Conservation (phyloP, 2,329 filamentous ascomycete species). For the Calonectria montana region DNA sequence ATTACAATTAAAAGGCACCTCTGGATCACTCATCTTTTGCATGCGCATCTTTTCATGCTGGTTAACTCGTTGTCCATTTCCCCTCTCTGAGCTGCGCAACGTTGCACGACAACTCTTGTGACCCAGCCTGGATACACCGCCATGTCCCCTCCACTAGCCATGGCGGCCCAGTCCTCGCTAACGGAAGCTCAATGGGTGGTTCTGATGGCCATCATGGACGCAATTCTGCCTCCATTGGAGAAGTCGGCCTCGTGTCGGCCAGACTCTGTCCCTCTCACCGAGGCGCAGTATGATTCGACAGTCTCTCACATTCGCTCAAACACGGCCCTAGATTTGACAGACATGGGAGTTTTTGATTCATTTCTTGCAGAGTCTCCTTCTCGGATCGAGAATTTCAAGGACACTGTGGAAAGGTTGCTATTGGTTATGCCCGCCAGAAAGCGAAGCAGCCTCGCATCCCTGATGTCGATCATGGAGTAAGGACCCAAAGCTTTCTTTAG, state of each 20-base stretch:
- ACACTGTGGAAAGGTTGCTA: constrained; percentile 1
- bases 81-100: background rate
- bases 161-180: background rate
- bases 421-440: background rate
- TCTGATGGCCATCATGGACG: constrained; percentile 16
- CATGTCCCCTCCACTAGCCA: background rate
- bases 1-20: background rate
- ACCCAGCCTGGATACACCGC: background rate
- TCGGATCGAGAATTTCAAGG: background rate
- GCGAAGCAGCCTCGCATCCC: background rate
- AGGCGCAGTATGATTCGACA: background rate
- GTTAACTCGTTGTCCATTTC: background rate
- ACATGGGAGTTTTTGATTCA: background rate
- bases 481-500: background rate
- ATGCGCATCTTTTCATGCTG: background rate
- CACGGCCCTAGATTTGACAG: background rate
- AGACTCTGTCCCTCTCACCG: background rate
- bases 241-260: background rate
- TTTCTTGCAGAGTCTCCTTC: background rate
- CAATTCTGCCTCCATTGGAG: background rate
- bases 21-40: background rate
- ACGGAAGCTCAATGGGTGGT: constrained; percentile 3
- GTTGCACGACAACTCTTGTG: background rate
- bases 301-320: background rate
- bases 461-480: constrained; percentile 18